Percentiles rank a stretch among this genome's conserved stretches.
These are phyloP conservation scores for Yamadazyma olivae DNA, from an alignment of 805 yeast species.

Conservation along the genomic window DNA sequence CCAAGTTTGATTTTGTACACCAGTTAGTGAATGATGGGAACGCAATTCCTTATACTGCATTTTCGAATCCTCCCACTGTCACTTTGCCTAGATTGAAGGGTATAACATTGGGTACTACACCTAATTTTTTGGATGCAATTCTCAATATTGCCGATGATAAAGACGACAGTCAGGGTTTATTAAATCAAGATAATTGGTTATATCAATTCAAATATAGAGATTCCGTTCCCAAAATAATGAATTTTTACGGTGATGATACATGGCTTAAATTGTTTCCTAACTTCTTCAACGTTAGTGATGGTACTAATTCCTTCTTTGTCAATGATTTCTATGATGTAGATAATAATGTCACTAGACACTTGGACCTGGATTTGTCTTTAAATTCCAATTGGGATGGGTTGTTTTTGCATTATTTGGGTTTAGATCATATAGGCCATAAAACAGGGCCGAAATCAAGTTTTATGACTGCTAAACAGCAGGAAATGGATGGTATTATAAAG, in stretches of 20 bases:
- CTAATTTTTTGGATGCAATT: slow-evolving; percentile 91
- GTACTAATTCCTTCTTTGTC: slow-evolving; percentile 91
- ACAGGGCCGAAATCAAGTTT: slow-evolving; percentile 83
- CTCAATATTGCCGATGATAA: slow-evolving; percentile 91
- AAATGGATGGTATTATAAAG: slow-evolving; percentile 74
- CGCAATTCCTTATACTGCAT: slow-evolving; percentile 89
- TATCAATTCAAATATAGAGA: slow-evolving; percentile 50
- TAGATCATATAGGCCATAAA: slow-evolving; percentile 97
- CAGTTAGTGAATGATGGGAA: slow-evolving; percentile 56
- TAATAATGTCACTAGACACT: slow-evolving; percentile 84
- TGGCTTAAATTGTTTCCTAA: slow-evolving; percentile 80
- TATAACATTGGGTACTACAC: slow-evolving; percentile 91
- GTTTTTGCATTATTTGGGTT: slow-evolving; percentile 85
- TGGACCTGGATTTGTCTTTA: slow-evolving; percentile 53
- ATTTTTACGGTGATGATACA: slow-evolving; percentile 96
- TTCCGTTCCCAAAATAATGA: slow-evolving; percentile 40
- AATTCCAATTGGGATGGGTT: slow-evolving; percentile 72
- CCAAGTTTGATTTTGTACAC: slow-evolving; percentile 70
- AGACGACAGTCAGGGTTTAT: slow-evolving; percentile 61
- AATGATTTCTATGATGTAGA: slow-evolving; percentile 95
- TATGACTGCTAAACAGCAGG: slow-evolving; percentile 80
- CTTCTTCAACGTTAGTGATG: slow-evolving; percentile 66
- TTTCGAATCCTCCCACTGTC: slow-evolving; percentile 93
- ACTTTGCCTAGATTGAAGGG: slow-evolving; percentile 93
- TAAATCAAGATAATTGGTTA: slow-evolving; percentile 84